Base-by-base conservation (phyloP, 345 rosid genomes). In the Barbarea vulgaris region DNA sequence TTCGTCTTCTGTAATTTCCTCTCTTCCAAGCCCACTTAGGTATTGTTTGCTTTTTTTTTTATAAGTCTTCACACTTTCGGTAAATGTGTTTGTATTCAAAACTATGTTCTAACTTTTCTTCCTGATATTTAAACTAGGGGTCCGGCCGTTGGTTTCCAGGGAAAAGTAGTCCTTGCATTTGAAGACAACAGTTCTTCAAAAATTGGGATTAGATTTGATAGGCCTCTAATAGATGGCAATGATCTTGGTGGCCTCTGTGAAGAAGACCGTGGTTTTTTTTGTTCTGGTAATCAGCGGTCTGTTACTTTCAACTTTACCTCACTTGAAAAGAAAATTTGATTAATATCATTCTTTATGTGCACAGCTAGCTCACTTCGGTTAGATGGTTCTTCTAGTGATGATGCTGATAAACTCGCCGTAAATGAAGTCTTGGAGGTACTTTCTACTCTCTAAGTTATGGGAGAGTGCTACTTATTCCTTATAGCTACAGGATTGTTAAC, bases 171-270 rank as follows among this genome's bases (percentile, higher is more conserved):
- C 73, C 98, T 93, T 80, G 83, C 98, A 56, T 91, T 93, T 82
- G 97, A 92, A 88, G 94, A 87, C 73, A 96, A 93, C 71, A 86
- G 84, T 70, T 81, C 85, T 73, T 93, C 98, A 36, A 96, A 96
- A 78, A 75, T 96, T 70, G 98, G 99, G 47, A 91, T 96, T 68
- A 93, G 98, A 79, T 96, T 96, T 74, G 99, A 96, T 83, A 91
- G 67, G 75, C 66, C 91, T 56, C 84, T 96, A 44, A 86, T 82
- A 10, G 97, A 91, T 77, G 99, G 99, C 87, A 92, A 84, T 72
- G 90, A 89, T 81, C 96, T 96, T 64, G 99, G 98, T 69, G 99
- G 97, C 52, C 87, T 54, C 57, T 96, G 99, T 77, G 97, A 96
- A 80, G 93, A 84, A 74, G 96, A 86, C 62, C 94, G 79, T 56